Evolutionary conservation across 192 early-diverging fungal species (phyloP).

Genomic region (Rhizophagus prolifer): DNA sequence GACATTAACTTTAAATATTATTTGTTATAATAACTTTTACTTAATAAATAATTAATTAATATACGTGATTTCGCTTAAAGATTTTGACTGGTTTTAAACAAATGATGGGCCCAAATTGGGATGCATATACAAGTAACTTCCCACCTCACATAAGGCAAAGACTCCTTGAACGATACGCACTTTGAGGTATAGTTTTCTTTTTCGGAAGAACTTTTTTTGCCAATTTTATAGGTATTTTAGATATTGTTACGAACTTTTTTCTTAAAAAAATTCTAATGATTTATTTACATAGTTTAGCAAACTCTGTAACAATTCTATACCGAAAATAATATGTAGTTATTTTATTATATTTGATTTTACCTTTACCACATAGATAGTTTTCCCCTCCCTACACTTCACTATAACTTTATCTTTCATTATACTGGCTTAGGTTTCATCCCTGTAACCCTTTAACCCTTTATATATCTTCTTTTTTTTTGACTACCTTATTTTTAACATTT

Average conservation of each 20-base stretch:
- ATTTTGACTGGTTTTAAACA: constrained; percentile 66
- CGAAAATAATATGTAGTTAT: neutral
- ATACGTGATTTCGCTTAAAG: constrained; percentile 33
- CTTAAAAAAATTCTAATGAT: neutral
- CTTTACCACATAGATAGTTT: neutral
- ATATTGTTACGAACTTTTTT: neutral
- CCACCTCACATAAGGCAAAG: constrained; percentile 45
- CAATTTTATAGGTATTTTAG: neutral
- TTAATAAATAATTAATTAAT: neutral
- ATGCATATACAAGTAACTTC: constrained; percentile 44
- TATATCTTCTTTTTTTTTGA: neutral
- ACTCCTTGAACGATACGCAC: constrained; percentile 52
- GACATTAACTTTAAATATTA: neutral
- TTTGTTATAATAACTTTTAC: neutral
- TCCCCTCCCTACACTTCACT: neutral
- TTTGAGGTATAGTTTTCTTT: constrained; percentile 34
- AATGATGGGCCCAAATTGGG: constrained; percentile 64
- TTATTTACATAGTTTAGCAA: neutral
- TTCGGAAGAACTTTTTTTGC: neutral
- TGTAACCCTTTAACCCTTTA: neutral
- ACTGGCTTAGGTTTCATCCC: neutral
- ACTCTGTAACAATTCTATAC: neutral
- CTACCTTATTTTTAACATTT: neutral
- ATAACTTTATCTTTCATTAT: neutral
- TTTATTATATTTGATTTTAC: neutral